Percentiles rank a stretch among this genome's conserved stretches.
Evolutionary conservation across 106 monocot genomes (phyloP).

Genomic region (Chionographis japonica): DNA sequence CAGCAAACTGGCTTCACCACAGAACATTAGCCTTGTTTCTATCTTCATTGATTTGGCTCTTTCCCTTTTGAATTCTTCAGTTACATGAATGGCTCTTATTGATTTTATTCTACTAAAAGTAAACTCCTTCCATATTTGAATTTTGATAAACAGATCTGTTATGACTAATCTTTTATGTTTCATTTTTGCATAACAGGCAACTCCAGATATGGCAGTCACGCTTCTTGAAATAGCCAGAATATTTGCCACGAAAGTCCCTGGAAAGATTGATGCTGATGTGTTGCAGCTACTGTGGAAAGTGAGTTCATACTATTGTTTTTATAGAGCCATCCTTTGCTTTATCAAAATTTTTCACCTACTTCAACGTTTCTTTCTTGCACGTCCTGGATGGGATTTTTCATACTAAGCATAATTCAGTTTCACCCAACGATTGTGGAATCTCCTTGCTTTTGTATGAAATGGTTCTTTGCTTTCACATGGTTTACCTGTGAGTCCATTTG

Average conservation of each 20-base stretch:
- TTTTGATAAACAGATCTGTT: not conserved
- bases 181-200: constrained; percentile 53
- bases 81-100: not conserved
- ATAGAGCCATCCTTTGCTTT: not conserved
- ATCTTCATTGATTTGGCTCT: too few species aligned
- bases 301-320: constrained; percentile 12
- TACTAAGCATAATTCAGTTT: too few species aligned
- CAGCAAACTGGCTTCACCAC: too few species aligned
- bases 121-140: not conserved
- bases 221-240: constrained; percentile 97
- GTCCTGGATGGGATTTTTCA: too few species aligned
- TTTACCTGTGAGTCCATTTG: too few species aligned
- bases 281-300: constrained; percentile 98
- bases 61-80: too few species aligned
- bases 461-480: too few species aligned
- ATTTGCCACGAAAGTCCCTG: constrained; percentile 97
- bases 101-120: not conserved
- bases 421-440: too few species aligned
- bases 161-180: constrained; percentile 3
- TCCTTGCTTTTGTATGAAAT: too few species aligned
- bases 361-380: too few species aligned
- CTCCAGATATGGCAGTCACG: constrained; percentile 98
- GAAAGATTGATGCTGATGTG: constrained; percentile 99
- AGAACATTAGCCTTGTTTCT: too few species aligned
- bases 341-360: too few species aligned